These are phyloP conservation scores for Erodium maritimum DNA, from an alignment of 345 rosid species.

Conservation along the genomic window DNA sequence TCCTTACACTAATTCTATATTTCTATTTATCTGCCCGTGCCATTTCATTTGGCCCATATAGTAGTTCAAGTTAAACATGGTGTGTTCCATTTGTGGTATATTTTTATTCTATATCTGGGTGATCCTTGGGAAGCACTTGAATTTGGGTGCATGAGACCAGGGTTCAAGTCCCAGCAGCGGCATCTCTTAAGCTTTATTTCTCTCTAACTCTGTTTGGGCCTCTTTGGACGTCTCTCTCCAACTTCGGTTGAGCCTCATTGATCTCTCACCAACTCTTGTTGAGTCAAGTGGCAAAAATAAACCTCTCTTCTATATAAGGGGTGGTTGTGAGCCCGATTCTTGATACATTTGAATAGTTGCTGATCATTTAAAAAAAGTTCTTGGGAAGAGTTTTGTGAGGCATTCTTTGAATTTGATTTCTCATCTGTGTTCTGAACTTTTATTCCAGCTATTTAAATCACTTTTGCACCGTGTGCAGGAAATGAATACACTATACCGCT, in stretches of 20 bases:
- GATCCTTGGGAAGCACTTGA: background rate
- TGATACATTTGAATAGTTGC: no score
- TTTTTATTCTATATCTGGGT: background rate
- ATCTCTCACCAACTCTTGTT: no score
- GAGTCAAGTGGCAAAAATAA: no score
- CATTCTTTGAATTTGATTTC: background rate
- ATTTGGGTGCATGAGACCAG: no score
- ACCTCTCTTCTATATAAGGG: no score
- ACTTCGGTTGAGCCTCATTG: no score
- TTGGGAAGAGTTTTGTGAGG: background rate
- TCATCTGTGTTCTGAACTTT: background rate
- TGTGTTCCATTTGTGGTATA: background rate
- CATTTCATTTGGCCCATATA: background rate
- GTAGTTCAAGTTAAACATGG: background rate
- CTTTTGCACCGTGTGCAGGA: conserved; percentile 43
- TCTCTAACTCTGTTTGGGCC: no score
- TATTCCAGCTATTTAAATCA: background rate
- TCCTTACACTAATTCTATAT: conserved; percentile 7
- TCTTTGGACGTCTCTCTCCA: no score
- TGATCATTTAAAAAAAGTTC: no score
- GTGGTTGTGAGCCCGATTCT: no score
- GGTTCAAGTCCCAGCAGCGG: no score
- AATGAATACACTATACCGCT: conserved; percentile 87
- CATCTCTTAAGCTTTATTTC: no score
- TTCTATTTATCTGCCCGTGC: background rate